These are phyloP conservation scores for Plectranthus barbatus DNA, from an alignment of 257 asterid genomes.

Conservation along the genomic window DNA sequence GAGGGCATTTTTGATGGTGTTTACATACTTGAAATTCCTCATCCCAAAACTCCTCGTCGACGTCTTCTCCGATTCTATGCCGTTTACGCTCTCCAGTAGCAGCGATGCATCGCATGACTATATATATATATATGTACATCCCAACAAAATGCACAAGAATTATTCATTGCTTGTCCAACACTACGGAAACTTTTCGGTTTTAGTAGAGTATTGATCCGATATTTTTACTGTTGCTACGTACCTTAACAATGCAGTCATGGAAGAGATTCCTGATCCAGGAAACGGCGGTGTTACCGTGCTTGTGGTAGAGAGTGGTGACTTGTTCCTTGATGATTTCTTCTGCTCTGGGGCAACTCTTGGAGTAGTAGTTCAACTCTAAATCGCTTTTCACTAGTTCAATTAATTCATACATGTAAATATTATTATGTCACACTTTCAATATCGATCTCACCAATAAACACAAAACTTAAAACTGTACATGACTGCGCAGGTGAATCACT, in stretches of 20 bases:
- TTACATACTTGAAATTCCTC: slow-evolving; percentile 63
- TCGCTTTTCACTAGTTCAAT: slow-evolving; percentile 30
- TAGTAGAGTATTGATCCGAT: too few relatives aligned
- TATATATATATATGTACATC: too few relatives aligned
- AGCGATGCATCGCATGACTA: slow-evolving; percentile 93
- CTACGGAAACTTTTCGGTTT: too few relatives aligned
- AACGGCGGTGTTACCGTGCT: slow-evolving; percentile 62
- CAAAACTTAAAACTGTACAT: too few relatives aligned
- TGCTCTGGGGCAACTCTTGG: slow-evolving; percentile 63
- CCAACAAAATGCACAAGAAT: too few relatives aligned
- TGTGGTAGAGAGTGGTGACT: slow-evolving; percentile 40
- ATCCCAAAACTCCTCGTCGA: slow-evolving; percentile 54
- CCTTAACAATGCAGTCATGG: slow-evolving; percentile 84
- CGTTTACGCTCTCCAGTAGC: slow-evolving; percentile 38
- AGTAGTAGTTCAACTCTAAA: slow-evolving; percentile 52
- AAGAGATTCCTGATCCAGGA: slow-evolving; percentile 82
- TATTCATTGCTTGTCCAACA: too few relatives aligned
- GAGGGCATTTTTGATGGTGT: slow-evolving; percentile 50
- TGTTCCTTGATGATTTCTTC: slow-evolving; percentile 61
- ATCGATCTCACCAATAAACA: too few relatives aligned
- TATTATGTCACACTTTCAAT: too few relatives aligned
- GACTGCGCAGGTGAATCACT: too few relatives aligned
- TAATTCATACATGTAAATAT: too few relatives aligned
- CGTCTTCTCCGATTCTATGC: slow-evolving; percentile 49
- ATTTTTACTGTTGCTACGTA: too few relatives aligned